A percentile compares a stretch with the other conserved stretches of the same genome.
These are phyloP conservation scores for Jatropha multifida DNA, from an alignment of 441 rosid genomes.

Conservation along the genomic window DNA sequence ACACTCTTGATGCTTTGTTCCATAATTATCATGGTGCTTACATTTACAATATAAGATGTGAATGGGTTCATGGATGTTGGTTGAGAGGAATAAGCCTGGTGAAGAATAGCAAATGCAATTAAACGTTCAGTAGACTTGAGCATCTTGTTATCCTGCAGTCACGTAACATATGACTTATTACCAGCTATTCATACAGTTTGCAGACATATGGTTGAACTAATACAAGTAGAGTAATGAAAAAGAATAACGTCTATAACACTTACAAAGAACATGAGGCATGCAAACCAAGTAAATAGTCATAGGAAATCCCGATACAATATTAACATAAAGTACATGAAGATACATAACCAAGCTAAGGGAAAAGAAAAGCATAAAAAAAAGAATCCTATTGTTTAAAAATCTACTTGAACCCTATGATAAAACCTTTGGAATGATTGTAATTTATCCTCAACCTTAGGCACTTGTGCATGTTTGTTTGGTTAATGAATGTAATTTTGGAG, in stretches of 20 bases:
- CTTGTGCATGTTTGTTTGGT: too few relatives aligned
- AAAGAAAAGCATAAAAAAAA: not conserved
- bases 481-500: too few relatives aligned
- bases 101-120: conserved; percentile 64
- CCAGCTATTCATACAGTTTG: conserved; percentile 19
- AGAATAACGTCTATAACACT: not conserved
- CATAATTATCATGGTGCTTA: conserved; percentile 34
- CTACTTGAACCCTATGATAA: not conserved
- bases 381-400: not conserved
- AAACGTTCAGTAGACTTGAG: conserved; percentile 64
- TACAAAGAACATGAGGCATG: not conserved
- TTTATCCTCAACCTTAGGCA: too few relatives aligned
- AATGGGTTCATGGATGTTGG: conserved; percentile 64
- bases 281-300: not conserved
- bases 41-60: conserved; percentile 50
- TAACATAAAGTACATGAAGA: not conserved
- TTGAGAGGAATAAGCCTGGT: conserved; percentile 57
- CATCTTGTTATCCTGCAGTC: conserved; percentile 55
- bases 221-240: not conserved
- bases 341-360: not conserved
- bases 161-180: conserved; percentile 12
- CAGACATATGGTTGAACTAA: not conserved
- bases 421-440: too few relatives aligned
- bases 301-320: not conserved
- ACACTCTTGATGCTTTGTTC: not conserved